Base-by-base conservation (phyloP, 2,329 filamentous ascomycete species). In the Alternaria consortialis region DNA sequence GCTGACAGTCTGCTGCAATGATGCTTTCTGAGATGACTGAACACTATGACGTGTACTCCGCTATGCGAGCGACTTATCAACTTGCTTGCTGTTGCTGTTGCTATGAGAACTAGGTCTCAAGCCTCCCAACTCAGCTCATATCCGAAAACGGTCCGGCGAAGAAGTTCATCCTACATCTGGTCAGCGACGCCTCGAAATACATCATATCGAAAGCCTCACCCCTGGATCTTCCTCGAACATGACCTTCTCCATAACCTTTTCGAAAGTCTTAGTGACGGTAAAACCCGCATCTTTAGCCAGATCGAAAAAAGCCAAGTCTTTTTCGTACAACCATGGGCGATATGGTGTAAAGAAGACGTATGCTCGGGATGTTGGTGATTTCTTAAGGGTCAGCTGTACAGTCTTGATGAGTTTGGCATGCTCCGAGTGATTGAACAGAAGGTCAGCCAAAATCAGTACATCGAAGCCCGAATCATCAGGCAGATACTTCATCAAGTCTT, bases 321-420 rank as follows among this genome's bases (percentile, higher is more conserved):
- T 91, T 64, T 93, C 86, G 71, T 91, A 84, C 74, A 97, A 83
- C 94, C 94, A 97, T 1, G 94, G 94, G 64, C 95, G 85, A 80
- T 98, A 97, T 20, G 92, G 94, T 0, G 94, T 97, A 81, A 97
- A 98, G 78, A 97, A 96, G 7, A 97, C 93, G 70, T 94, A 86
- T 2, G 93, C 93, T 55, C 84, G 85, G 50, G 90, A 87, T 2
- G 82, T 81, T 4, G 77, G 70, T 4, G 81, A 78, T 63, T 81
- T 83, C 68, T 84, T 86, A 71, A 97, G 79, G 15, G 90, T 91
- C 73, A 85, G 76, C 71, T 86, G 82, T 62, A 97, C 86, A 4
- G 90, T 93, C 66, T 86, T 84, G 66, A 96, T 83, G 62, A 97
- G 84, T 72, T 92, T 93, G 2, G 80, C 83, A 74, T 97, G 94